These are phyloP conservation scores for Trichoderma arundinaceum DNA, from an alignment of 2,329 filamentous ascomycete genomes.

Conservation along the genomic window DNA sequence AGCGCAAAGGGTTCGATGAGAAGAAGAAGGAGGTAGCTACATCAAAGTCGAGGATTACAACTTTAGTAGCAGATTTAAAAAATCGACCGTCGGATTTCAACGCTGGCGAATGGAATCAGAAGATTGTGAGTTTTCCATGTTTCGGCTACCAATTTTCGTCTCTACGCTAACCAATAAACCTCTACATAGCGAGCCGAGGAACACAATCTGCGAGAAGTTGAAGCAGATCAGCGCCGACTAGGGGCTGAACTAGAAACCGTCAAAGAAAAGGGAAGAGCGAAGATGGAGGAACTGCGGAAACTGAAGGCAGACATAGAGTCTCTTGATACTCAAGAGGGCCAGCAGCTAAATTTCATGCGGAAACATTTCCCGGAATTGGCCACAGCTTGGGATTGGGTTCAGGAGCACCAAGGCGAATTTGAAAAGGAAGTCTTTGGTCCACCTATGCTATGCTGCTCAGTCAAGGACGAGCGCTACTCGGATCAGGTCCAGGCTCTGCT, in stretches of 20 bases:
- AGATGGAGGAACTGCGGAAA: slow-evolving; percentile 48
- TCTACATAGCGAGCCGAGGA: slow-evolving; percentile 64
- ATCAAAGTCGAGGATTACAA: slow-evolving; percentile 63
- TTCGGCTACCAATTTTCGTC: background rate
- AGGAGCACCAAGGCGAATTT: slow-evolving; percentile 71
- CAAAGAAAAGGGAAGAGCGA: slow-evolving; percentile 48
- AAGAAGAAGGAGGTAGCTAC: slow-evolving; percentile 59
- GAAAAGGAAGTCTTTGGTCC: slow-evolving; percentile 80
- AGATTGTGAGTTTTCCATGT: slow-evolving; percentile 62
- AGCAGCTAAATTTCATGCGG: slow-evolving; percentile 70
- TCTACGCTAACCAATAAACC: background rate
- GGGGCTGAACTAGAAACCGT: slow-evolving; percentile 49
- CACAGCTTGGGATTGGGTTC: slow-evolving; percentile 81
- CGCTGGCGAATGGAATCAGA: slow-evolving; percentile 70
- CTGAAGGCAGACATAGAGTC: slow-evolving; percentile 58
- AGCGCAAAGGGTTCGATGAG: slow-evolving; percentile 54
- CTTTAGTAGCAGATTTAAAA: slow-evolving; percentile 66
- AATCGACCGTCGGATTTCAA: slow-evolving; percentile 72
- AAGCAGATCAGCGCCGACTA: slow-evolving; percentile 49
- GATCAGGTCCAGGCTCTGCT: slow-evolving; percentile 61
- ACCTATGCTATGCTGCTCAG: slow-evolving; percentile 77
- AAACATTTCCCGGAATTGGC: slow-evolving; percentile 67
- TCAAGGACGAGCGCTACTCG: slow-evolving; percentile 73
- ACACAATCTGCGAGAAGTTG: slow-evolving; percentile 59
- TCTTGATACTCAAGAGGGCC: slow-evolving; percentile 76